Conservation (phyloP, 2,329 filamentous ascomycete species). For the Alternaria panax region DNA sequence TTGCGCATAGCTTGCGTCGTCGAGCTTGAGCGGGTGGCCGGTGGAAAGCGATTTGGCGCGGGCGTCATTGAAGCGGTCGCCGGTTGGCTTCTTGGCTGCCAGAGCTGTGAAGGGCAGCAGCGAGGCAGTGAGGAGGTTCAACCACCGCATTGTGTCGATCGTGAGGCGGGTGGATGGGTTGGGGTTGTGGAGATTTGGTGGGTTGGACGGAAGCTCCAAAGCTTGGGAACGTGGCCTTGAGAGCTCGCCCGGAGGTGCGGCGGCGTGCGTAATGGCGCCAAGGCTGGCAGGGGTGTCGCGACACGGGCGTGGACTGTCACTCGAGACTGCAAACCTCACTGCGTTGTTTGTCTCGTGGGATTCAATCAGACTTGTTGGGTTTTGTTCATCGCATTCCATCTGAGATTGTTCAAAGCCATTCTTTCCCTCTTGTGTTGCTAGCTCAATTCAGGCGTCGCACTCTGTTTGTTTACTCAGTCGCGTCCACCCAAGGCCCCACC, state of each 20-base stretch:
- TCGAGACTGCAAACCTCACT: background rate
- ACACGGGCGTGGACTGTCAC: background rate
- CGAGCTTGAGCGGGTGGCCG: conserved; percentile 73
- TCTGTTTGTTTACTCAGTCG: conserved; percentile 47
- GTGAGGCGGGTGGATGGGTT: conserved; percentile 23
- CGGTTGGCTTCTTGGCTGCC: conserved; percentile 68
- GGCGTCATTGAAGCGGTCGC: conserved; percentile 74
- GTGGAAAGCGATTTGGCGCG: conserved; percentile 71
- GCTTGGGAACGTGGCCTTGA: conserved; percentile 46
- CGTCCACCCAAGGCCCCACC: conserved; percentile 36
- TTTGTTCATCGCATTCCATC: background rate
- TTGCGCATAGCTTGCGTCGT: conserved; percentile 76
- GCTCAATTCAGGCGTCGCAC: background rate
- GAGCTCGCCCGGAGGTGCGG: conserved; percentile 23
- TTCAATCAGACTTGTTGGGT: background rate
- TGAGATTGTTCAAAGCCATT: background rate
- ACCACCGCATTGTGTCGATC: conserved; percentile 67
- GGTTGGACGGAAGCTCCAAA: conserved; percentile 18
- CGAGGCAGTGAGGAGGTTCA: conserved; percentile 68
- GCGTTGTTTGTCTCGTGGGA: background rate
- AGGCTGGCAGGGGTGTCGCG: conserved; percentile 25
- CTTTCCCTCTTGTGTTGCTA: background rate
- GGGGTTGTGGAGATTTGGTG: conserved; percentile 30
- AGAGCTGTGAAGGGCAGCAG: conserved; percentile 67
- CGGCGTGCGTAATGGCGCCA: conserved; percentile 41